Conservation (phyloP, 2,329 filamentous ascomycete genomes). For the Dryadomyces quercus-mongolicae region DNA sequence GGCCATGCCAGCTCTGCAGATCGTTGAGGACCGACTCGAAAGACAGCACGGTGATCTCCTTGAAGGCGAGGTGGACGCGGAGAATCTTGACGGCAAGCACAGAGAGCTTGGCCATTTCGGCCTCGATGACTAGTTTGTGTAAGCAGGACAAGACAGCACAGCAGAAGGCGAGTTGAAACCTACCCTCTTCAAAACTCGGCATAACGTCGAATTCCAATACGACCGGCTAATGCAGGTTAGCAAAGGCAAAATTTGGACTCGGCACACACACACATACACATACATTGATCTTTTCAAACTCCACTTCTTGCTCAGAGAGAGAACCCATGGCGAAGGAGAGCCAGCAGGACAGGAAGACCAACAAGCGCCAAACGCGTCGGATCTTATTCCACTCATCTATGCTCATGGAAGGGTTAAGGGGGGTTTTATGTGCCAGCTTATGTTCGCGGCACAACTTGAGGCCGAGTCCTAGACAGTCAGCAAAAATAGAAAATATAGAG, state of each 20-base stretch:
- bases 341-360: conserved; percentile 21
- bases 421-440: conserved; percentile 10
- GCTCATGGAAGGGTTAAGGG: conserved; percentile 4
- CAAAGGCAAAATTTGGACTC: too few relatives aligned
- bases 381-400: conserved; percentile 12
- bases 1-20: conserved; percentile 18
- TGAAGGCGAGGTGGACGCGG: conserved; percentile 17
- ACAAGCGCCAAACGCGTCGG: conserved; percentile 17
- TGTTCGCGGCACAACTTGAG: conserved; percentile 15
- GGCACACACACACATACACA: too few relatives aligned
- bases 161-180: neutral
- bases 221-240: conserved; percentile 11
- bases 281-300: conserved; percentile 12
- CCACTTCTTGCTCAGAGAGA: conserved; percentile 15
- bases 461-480: conserved; percentile 14
- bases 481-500: neutral
- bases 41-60: conserved; percentile 14
- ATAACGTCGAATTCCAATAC: conserved; percentile 14
- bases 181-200: conserved; percentile 15
- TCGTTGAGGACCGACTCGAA: conserved; percentile 18
- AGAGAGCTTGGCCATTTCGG: conserved; percentile 18
- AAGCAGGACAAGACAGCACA: too few relatives aligned
- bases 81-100: conserved; percentile 19
- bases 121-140: conserved; percentile 15
- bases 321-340: conserved; percentile 19